Evolutionary conservation across 169 alveolate genomes (phyloP), one percentile per base, ranked within the genome.

Genomic region (Cryptosporidium ubiquitum): DNA sequence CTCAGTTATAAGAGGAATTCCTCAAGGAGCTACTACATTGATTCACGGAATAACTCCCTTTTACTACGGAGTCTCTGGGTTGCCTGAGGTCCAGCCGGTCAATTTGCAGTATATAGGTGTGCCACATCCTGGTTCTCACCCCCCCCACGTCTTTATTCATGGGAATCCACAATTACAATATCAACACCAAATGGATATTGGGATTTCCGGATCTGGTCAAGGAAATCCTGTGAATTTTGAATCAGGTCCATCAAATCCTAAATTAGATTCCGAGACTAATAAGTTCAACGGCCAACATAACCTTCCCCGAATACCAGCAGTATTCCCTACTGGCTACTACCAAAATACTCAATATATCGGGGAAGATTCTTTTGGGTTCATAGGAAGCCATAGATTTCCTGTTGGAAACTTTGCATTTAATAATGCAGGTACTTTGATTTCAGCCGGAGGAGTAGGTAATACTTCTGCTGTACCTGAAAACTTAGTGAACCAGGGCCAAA

Each of bases 21-120:
- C 71, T 14, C 49, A n/a, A 29, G 52, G 49, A 18, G 49, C 71
- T 7, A n/a, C 31, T 12, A 5, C 42, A 64, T 26, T 31, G 71
- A 64, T 64, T 23, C 71, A 31, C 5, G 71, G 71, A 37, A n/a
- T 64, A n/a, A 7, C 71, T n/a, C 71, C 71, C 51, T n/a, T 64
- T n/a, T 64, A 35, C n/a, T 64, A 64, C 51, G 71, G 71, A 26
- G 6, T 64, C 14, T 33, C 71, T 7, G 71, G 71, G 33, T 49
- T 33, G 23, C 42, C 71, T 7, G 71, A 64, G 31, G 31, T 64
- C 16, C 71, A 64, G 3, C 71, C 71, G 10, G 33, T 33, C 51
- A 64, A 64, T 33, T 29, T 64, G 4, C 71, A 64, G 29, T 37
- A 35, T 12, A 12, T 64, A 5, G 71, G 52, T 5, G 71, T 47